Conservation (phyloP, 2,329 filamentous ascomycete species). For the Trichoderma sp. region DNA sequence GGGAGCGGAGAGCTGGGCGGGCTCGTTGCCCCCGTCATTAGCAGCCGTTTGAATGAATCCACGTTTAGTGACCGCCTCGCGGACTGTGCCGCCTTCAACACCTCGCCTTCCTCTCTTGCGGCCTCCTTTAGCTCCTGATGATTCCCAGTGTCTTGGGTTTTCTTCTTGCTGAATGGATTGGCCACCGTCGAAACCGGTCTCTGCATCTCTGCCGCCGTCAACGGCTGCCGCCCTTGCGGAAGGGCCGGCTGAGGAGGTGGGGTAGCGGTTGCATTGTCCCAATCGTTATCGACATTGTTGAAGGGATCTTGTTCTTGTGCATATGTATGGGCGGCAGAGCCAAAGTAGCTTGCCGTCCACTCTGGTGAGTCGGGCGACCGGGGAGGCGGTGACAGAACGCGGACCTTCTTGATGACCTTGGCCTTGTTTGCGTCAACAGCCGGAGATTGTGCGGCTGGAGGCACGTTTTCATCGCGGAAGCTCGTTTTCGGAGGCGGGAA, state of each 20-base stretch:
- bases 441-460: neutral
- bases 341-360: constrained; percentile 29
- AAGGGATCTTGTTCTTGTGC: constrained; percentile 34
- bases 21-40: constrained; percentile 68
- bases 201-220: constrained; percentile 1
- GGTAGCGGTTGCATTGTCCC: constrained; percentile 28
- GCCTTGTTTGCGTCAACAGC: constrained; percentile 32
- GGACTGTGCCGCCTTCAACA: constrained; percentile 34
- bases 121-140: constrained; percentile 33
- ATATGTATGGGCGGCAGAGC: constrained; percentile 11
- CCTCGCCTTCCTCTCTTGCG: constrained; percentile 32
- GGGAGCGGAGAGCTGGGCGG: constrained; percentile 16
- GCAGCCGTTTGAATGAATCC: constrained; percentile 71
- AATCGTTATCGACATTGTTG: constrained; percentile 31
- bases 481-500: constrained; percentile 13
- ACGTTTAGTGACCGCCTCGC: constrained; percentile 63
- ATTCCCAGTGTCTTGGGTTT: constrained; percentile 47
- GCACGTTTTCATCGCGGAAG: constrained; percentile 17
- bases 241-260: constrained; percentile 24
- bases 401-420: constrained; percentile 65
- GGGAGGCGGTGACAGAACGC: constrained; percentile 63
- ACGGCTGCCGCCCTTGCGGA: constrained; percentile 11
- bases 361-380: constrained; percentile 54
- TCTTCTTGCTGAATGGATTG: constrained; percentile 56
- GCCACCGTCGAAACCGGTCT: constrained; percentile 27